Base-by-base conservation (phyloP, 2,329 filamentous ascomycete genomes). In the Massarina eburnea region DNA sequence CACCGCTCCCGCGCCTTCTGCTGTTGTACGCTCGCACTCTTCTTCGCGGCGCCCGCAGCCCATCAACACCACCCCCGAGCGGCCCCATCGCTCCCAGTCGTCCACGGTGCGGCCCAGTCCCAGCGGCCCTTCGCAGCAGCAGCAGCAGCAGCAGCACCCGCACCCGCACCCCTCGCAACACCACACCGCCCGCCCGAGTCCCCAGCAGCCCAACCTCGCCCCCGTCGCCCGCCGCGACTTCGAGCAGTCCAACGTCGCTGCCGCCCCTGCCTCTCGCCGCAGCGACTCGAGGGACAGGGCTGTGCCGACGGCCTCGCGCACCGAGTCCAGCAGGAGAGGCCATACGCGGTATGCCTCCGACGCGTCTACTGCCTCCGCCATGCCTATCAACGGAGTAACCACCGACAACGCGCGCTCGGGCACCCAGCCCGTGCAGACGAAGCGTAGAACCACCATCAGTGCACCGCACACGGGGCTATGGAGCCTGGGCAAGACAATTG, bases 401-500 rank as follows among this genome's bases (percentile, higher is more conserved):
- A 45, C 59, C 35, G 67, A 71, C 15, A 63, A 55, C 45, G 55
- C 62, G 41, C 54, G 60, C 20, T 36, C 57, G 4, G 54, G 46
- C 39, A 54, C 59, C 34, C 45, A 53, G 21, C 51, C 54, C 19
- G 33, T 45, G 15, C 62, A 55, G 40, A 57, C 62, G 15, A 67
- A 64, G 55, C 74, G 83, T 57, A 74, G 84, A 61, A 96, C 92
- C 10, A 92, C 89, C 32, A 95, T 99, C 66, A 89, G 88, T 41
- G 91, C 91, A 3, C 85, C 88, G 37, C 91, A 46, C 49, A 72
- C 91, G 10, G 94, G 94, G 46, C 90, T 91, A 76, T 99, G 92
- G 91, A 84, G 91, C 45, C 78, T 99, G 41, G 92, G 92, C 48
- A 97, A 97, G 78, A 97, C 94, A 3, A 94, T 99, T 62, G 94